phyloP scores from a whole-genome alignment of 495 filamentous ascomycete genomes.

The Opeltia flavorubescens region DNA sequence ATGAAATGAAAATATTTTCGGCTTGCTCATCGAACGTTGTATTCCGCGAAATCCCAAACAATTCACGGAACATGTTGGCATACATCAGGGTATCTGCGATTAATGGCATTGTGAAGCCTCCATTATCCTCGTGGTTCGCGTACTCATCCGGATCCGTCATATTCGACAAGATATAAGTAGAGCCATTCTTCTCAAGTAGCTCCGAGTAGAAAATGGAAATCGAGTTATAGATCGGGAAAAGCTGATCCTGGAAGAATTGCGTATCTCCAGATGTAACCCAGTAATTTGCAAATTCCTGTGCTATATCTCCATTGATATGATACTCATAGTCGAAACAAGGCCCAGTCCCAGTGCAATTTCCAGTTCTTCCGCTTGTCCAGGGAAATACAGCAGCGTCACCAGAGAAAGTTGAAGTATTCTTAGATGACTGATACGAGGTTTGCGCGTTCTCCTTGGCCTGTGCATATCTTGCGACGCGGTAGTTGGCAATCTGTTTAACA shows the following conservation, averaged over 20 bases:
- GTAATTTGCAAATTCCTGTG: slow-evolving; percentile 44
- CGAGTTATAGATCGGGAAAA: slow-evolving; percentile 46
- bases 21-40: slow-evolving; percentile 39
- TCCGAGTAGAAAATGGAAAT: slow-evolving; percentile 43
- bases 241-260: slow-evolving; percentile 32
- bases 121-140: slow-evolving; percentile 56
- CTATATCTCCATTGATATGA: slow-evolving; percentile 53
- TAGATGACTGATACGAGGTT: slow-evolving; percentile 29
- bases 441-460: slow-evolving; percentile 40
- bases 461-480: slow-evolving; percentile 35
- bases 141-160: slow-evolving; percentile 76
- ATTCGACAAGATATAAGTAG: slow-evolving; percentile 40
- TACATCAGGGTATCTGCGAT: slow-evolving; percentile 41
- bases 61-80: slow-evolving; percentile 40
- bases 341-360: slow-evolving; percentile 52
- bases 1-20: slow-evolving; percentile 36
- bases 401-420: slow-evolving; percentile 39
- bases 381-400: slow-evolving; percentile 41
- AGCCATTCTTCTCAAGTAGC: slow-evolving; percentile 39
- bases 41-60: slow-evolving; percentile 39
- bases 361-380: slow-evolving; percentile 50
- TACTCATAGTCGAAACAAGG: slow-evolving; percentile 49
- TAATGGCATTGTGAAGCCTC: slow-evolving; percentile 58
- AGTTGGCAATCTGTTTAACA: slow-evolving; percentile 42
- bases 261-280: slow-evolving; percentile 47